phyloP scores from a whole-genome alignment of 441 rosid species.

The Flueggea neowawraea region DNA sequence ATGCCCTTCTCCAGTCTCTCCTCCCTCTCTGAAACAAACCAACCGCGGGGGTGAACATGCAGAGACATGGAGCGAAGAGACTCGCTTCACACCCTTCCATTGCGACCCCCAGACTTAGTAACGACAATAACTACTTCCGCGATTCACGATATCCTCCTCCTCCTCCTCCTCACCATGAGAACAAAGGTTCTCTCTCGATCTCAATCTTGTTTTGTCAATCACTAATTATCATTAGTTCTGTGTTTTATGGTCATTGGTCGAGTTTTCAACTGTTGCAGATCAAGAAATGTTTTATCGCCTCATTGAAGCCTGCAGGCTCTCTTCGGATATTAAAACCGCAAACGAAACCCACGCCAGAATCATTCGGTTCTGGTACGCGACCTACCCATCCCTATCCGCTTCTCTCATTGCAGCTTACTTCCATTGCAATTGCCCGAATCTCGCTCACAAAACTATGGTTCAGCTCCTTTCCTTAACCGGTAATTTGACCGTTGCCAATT shows the following conservation, averaged over 20 bases:
- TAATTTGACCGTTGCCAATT: conserved; percentile 39
- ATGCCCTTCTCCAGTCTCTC: no score
- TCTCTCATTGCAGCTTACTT: conserved; percentile 48
- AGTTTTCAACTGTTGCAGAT: conserved; percentile 26
- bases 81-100: no score
- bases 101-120: no score
- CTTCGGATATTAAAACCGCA: conserved; percentile 37
- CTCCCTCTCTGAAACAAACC: no score
- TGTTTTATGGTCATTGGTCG: neutral
- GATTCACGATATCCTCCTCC: no score
- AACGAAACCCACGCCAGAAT: conserved; percentile 52
- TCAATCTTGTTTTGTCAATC: no score
- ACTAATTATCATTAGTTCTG: no score
- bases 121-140: no score
- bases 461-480: conserved; percentile 29
- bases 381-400: conserved; percentile 48
- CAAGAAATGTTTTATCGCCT: conserved; percentile 30
- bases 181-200: no score
- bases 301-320: conserved; percentile 46
- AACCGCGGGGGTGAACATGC: no score
- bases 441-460: conserved; percentile 38
- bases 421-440: conserved; percentile 30
- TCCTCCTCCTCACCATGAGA: no score
- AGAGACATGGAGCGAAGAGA: no score
- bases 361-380: conserved; percentile 52